Conservation (phyloP, 2,329 filamentous ascomycete species). For the Aspergillus pseudoviridinutans region DNA sequence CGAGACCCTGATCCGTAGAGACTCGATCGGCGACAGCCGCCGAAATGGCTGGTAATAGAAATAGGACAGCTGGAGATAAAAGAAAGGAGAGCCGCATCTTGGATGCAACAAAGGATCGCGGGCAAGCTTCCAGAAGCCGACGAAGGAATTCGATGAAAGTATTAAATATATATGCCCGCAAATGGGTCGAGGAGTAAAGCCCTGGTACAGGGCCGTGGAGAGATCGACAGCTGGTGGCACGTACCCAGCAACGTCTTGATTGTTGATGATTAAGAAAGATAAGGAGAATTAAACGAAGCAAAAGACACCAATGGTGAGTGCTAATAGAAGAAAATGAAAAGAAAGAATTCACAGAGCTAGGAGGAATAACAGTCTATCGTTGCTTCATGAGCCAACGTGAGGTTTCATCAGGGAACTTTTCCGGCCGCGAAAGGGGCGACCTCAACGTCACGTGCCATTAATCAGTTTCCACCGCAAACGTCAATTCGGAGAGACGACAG, state of each 20-base stretch:
- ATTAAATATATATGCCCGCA: background rate
- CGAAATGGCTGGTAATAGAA: constrained; percentile 33
- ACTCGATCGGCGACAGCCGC: constrained; percentile 19
- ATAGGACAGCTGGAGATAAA: constrained; percentile 29
- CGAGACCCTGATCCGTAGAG: constrained; percentile 7
- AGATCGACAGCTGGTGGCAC: background rate
- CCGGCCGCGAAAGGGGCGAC: background rate
- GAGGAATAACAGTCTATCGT: background rate
- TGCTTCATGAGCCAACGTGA: background rate
- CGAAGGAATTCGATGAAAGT: background rate
- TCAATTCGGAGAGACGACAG: background rate
- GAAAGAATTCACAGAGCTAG: background rate
- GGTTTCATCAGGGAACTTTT: background rate
- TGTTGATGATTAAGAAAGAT: background rate
- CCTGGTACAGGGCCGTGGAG: background rate
- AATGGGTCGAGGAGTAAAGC: background rate
- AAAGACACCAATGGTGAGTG: background rate
- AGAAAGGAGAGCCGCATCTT: constrained; percentile 33
- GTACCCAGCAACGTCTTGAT: background rate
- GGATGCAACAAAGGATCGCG: background rate
- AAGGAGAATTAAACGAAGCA: background rate
- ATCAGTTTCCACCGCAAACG: background rate
- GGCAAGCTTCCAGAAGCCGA: background rate
- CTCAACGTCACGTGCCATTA: background rate
- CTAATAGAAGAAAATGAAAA: background rate